phyloP scores from a whole-genome alignment of 1,139 yeast genomes.

The Hyphopichia buzzinii region DNA sequence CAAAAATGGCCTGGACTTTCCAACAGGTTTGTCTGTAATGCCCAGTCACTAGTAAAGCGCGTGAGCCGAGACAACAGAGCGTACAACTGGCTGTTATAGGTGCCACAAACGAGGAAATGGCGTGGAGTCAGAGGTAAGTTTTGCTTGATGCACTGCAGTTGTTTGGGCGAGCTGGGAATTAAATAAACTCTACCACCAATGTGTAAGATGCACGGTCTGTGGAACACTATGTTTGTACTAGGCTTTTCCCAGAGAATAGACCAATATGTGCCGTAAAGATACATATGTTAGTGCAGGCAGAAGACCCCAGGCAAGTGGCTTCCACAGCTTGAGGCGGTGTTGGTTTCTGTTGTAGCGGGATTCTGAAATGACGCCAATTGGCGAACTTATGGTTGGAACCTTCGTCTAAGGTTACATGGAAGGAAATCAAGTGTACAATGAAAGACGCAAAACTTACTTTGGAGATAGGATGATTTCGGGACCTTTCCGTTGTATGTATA shows the following conservation, averaged over 20 bases:
- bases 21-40: background rate
- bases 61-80: background rate
- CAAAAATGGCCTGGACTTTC: too few species aligned
- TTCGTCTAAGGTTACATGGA: too few species aligned
- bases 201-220: too few species aligned
- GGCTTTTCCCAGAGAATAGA: background rate
- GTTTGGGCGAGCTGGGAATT: too few species aligned
- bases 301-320: too few species aligned
- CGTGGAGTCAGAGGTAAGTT: background rate
- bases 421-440: too few species aligned
- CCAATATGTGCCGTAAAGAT: background rate
- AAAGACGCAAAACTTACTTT: too few species aligned
- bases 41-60: background rate
- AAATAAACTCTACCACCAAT: too few species aligned
- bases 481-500: constrained; percentile 4
- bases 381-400: background rate
- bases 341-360: too few species aligned
- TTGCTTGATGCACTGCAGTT: too few species aligned
- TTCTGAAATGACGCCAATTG: too few species aligned
- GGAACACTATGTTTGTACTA: background rate
- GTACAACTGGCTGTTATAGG: background rate
- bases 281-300: background rate
- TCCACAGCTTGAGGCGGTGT: background rate
- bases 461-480: constrained; percentile 7
- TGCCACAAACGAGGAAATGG: background rate